Evolutionary conservation across 2,329 filamentous ascomycete genomes (phyloP).

Genomic region (Fusarium lateritium): DNA sequence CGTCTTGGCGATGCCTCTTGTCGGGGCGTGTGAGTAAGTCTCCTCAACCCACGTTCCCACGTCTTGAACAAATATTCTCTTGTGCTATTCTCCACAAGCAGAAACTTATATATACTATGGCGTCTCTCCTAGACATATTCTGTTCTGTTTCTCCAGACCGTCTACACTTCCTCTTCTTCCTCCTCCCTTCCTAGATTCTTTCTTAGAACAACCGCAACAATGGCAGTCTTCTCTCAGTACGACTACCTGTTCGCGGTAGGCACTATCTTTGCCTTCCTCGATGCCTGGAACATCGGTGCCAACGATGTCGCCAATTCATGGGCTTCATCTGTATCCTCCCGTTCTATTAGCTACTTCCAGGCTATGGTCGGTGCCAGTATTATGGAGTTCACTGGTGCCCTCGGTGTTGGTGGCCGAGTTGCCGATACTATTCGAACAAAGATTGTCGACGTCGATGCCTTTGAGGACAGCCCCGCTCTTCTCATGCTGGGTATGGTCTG

Average conservation of each 20-base stretch:
- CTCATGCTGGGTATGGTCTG: conserved; percentile 73
- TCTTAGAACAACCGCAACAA: conserved; percentile 21
- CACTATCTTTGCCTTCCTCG: conserved; percentile 75
- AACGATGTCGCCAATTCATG: conserved; percentile 83
- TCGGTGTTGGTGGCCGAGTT: conserved; percentile 72
- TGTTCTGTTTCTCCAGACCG: conserved; percentile 17
- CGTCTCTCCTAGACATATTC: conserved; percentile 1
- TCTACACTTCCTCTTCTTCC: conserved; percentile 10
- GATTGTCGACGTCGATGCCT: conserved; percentile 66
- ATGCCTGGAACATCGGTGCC: conserved; percentile 75
- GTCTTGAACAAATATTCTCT: conserved; percentile 3
- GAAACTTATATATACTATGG: conserved; percentile 28
- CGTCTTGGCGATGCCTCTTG: conserved; percentile 30
- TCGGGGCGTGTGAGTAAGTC: conserved; percentile 25
- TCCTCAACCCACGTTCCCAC: background rate
- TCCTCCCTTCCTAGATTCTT: background rate
- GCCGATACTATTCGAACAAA: conserved; percentile 74
- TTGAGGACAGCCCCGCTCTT: conserved; percentile 62
- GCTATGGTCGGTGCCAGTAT: conserved; percentile 71
- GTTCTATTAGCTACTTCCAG: conserved; percentile 74
- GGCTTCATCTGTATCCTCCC: conserved; percentile 80
- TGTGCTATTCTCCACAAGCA: conserved; percentile 9
- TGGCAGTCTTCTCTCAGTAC: conserved; percentile 62
- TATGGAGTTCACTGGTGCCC: conserved; percentile 74
- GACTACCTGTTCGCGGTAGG: conserved; percentile 76